Evolutionary conservation across 2,329 filamentous ascomycete species (phyloP), one percentile per base, ranked within the genome.

Genomic region (Hypoxylon sp.): DNA sequence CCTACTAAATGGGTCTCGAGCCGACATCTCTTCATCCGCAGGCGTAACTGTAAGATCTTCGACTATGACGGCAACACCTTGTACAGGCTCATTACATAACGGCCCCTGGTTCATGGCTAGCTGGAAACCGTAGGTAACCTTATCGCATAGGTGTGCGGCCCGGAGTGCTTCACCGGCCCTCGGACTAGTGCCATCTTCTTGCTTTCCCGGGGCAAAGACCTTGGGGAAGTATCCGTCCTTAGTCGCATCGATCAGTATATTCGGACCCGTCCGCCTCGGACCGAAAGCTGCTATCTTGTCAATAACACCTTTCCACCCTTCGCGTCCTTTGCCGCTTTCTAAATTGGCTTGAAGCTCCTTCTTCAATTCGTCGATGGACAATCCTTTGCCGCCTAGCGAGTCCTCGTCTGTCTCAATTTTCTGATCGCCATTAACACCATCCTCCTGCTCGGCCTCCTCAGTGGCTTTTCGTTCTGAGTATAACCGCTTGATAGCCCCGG

Each of bases 81-180:
- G 95, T 52, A 98, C 90, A 0, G 96, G 95, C 78, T 99, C 96
- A 74, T 93, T 88, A 80, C 96, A 98, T 55, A 98, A 87, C 0
- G 96, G 94, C 0, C 96, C 96, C 80, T 97, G 93, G 21, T 90
- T 88, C 0, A 91, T 97, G 42, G 93, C 92, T 15, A 98, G 90
- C 79, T 99, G 96, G 85, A 99, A 99, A 52, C 93, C 94, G 78
- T 99, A 94, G 7, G 89, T 86, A 70, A 98, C 92, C 78, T 97
- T 98, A 82, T 98, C 95, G 63, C 91, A 89, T 72, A 98, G 90
- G 75, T 96, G 91, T 53, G 85, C 85, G 3, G 90, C 84, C 60
- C 85, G 82, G 46, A 92, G 81, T 53, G 81, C 80, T 61, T 88
- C 85, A 52, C 84, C 82, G 2, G 82, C 81, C 6, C 80, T 79